Base-by-base conservation (phyloP, 768 basidiomycete species). In the Collybia sordida region DNA sequence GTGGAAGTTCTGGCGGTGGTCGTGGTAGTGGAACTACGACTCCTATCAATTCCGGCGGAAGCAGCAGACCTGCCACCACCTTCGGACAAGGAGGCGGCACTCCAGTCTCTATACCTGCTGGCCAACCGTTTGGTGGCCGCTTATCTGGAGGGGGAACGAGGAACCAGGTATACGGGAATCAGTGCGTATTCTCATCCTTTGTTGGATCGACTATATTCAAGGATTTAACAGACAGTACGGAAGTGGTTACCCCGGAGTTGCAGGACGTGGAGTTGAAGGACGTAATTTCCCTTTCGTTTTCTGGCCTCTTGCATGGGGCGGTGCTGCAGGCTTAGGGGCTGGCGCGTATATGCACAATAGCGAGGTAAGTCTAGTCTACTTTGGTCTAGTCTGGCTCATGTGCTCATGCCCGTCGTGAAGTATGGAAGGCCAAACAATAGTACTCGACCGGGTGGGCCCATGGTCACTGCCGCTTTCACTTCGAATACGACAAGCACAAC, bases 251-350 rank as follows among this genome's bases (percentile, higher is more conserved):
- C 80, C 81, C 35, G 75, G 73, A 0, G 27, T 66, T 14, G 38
- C 59, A 3, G 65, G 65, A 12, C 67, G 68, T 12, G 76, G 79
- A 8, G 77, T 80, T 18, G 41, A 50, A 0, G 71, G 70, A 1
- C 66, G 72, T 1, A 72, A 72, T 1, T 82, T 83, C 55, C 82
- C 81, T 2, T 83, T 80, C 40, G 68, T 69, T 52, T 83, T 74
- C 60, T 84, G 81, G 80, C 82, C 82, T 0, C 23, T 83, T 15
- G 67, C 74, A 3, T 83, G 79, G 77, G 71, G 68, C 4, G 65
- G 63, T 7, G 45, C 35, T 21, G 57, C 46, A 41, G 70, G 42
- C 35, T 57, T 52, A 51, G 23, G 60, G 18, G 39, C 54, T 1
- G 61, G 54, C 18, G 52, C 57, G 2, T 64, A 65, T 38, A 53